Evolutionary conservation across 2,329 filamentous ascomycete genomes (phyloP), one percentile per base, ranked within the genome.

Genomic region (Exophiala lecanii-corni): DNA sequence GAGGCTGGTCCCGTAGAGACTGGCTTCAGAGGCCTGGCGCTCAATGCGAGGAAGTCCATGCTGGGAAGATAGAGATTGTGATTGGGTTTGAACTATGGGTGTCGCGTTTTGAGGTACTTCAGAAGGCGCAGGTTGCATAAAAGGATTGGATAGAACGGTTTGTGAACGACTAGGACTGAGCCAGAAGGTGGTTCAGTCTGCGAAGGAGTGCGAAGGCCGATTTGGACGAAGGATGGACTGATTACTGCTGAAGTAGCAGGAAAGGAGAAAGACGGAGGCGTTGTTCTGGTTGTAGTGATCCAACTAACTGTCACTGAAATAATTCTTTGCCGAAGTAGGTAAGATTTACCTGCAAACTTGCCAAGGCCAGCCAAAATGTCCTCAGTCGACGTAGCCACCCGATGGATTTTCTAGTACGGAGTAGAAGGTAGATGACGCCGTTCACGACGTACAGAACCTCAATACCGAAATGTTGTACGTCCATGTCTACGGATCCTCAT

Each of bases 121-220:
- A 59, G 68, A 58, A 57, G 70, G 65, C 75, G 74, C 77, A 72
- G 78, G 64, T 74, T 78, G 78, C 79, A 82, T 82, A 81, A 74
- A 82, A 81, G 62, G 63, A 48, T 60, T 61, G 63, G 60, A 57
- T 55, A 53, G 56, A 55, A 59, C 46, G 52, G 47, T 52, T 53
- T 45, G 39, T 45, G 51, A 55, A 53, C 55, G 54, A 55, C 57
- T 57, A 59, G 61, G 75, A 80, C 78, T 73, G 77, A 79, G 69
- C 76, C 73, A 72, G 65, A 53, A 49, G 47, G 42, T 69, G 70
- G 72, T 57, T 72, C 73, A 76, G 74, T 71, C 73, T 59, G 56
- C 39, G 48, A 37, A 36, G 35, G 19, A 39, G 16, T 39, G 43
- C 25, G 30, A 30, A 19, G 7, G 41, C 18, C 17, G 26, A 19